Conservation (phyloP, 2,329 filamentous ascomycete genomes). For the Pleurostoma richardsiae region DNA sequence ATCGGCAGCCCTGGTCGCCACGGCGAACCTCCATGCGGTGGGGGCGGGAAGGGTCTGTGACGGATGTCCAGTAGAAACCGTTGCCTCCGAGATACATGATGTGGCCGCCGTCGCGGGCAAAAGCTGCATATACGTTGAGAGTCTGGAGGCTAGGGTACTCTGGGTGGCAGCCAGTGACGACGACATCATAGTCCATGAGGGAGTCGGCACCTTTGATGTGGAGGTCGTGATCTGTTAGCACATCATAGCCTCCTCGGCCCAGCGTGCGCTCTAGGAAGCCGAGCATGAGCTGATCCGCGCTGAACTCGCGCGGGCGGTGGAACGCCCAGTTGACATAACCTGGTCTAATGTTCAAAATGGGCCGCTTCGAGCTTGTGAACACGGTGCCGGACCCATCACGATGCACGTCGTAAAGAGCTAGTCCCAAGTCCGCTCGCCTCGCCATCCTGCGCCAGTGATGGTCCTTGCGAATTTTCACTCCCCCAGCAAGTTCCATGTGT, state of each 20-base stretch:
- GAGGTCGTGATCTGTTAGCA: slow-evolving; percentile 29
- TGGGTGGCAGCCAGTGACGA: slow-evolving; percentile 25
- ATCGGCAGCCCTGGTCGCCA: slow-evolving; percentile 24
- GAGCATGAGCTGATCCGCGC: slow-evolving; percentile 26
- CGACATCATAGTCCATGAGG: slow-evolving; percentile 13
- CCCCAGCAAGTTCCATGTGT: slow-evolving; percentile 15
- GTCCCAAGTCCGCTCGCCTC: slow-evolving; percentile 25
- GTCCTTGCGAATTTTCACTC: slow-evolving; percentile 9
- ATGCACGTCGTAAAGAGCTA: slow-evolving; percentile 28
- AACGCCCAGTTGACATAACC: slow-evolving; percentile 27
- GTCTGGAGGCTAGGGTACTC: slow-evolving; percentile 23
- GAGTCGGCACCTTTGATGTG: slow-evolving; percentile 13
- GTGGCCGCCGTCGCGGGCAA: slow-evolving; percentile 20
- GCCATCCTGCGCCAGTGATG: slow-evolving; percentile 14
- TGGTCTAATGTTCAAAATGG: slow-evolving; percentile 27
- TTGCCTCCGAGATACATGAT: slow-evolving; percentile 31
- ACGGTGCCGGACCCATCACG: slow-evolving; percentile 25
- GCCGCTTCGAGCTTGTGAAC: slow-evolving; percentile 22
- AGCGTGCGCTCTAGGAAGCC: slow-evolving; percentile 21
- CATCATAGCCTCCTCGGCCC: slow-evolving; percentile 19
- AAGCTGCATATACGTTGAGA: slow-evolving; percentile 19
- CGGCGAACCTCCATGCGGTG: slow-evolving; percentile 27
- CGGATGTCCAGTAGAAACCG: slow-evolving; percentile 26
- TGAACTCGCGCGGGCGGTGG: slow-evolving; percentile 26
- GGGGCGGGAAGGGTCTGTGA: slow-evolving; percentile 12